A percentile compares a stretch with the other conserved stretches of the same genome.
Conservation (phyloP, 495 filamentous ascomycete species). For the Hyphodiscus hymeniophilus region DNA sequence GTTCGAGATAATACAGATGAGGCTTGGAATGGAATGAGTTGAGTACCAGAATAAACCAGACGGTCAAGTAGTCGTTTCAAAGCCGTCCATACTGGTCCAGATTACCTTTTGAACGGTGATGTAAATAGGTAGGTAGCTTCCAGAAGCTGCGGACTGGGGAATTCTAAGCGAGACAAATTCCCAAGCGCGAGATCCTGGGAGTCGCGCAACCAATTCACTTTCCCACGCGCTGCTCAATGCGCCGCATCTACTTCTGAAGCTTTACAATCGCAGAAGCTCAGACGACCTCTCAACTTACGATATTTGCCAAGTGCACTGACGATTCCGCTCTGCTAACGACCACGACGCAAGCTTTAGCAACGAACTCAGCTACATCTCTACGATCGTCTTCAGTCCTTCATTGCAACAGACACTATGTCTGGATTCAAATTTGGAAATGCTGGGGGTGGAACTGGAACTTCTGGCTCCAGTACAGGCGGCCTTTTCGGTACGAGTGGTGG, state of each 20-base stretch:
- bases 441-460: not conserved
- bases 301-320: not conserved
- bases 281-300: not conserved
- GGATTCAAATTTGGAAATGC: conserved; percentile 6
- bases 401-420: not conserved
- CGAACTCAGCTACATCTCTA: not conserved
- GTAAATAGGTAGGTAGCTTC: too few relatives aligned
- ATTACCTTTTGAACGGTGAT: not conserved
- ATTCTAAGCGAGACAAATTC: not conserved
- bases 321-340: not conserved
- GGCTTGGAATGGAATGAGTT: not conserved
- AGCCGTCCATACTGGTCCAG: not conserved
- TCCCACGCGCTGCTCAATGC: not conserved
- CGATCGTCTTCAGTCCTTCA: not conserved
- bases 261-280: not conserved
- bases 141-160: not conserved
- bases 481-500: not conserved
- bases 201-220: conserved; percentile 4
- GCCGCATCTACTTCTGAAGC: not conserved
- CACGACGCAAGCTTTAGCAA: not conserved
- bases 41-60: not conserved
- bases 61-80: not conserved
- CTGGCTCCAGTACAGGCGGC: not conserved
- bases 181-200: not conserved
- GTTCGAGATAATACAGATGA: conserved; percentile 8